Evolutionary conservation across 129 eudicot species (phyloP).

Genomic region (Erigeron canadensis): DNA sequence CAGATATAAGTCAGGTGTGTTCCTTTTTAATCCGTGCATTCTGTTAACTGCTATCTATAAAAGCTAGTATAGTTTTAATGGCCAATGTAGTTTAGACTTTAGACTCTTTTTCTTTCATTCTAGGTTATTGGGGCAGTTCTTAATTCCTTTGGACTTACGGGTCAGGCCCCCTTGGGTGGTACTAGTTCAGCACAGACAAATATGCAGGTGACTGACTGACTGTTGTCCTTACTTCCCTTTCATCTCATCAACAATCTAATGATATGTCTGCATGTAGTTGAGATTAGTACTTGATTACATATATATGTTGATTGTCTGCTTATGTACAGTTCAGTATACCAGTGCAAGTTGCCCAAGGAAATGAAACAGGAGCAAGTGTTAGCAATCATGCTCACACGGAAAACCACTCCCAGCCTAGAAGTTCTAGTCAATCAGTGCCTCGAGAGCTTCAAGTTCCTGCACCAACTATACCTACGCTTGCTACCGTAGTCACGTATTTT

Average conservation of each 20-base stretch:
- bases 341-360: constrained; percentile 53
- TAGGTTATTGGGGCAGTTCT: constrained; percentile 50
- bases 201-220: constrained; percentile 59
- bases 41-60: too few species aligned
- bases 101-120: too few species aligned
- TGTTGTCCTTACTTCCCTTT: constrained; percentile 2
- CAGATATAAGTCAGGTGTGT: too few species aligned
- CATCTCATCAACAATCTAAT: not conserved
- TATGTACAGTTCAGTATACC: constrained; percentile 40
- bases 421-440: not conserved
- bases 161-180: constrained; percentile 37
- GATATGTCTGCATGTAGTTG: not conserved
- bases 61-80: too few species aligned
- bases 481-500: constrained; percentile 41
- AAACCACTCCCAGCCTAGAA: constrained; percentile 27
- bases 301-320: not conserved
- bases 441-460: constrained; percentile 10
- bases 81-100: too few species aligned
- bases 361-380: constrained; percentile 36
- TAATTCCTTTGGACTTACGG: constrained; percentile 71
- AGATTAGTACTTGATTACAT: not conserved
- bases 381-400: constrained; percentile 49
- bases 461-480: constrained; percentile 56
- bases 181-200: constrained; percentile 45
- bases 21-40: too few species aligned